Evolutionary conservation across 805 yeast genomes (phyloP).

Genomic region (Nakazawaea pomicola): DNA sequence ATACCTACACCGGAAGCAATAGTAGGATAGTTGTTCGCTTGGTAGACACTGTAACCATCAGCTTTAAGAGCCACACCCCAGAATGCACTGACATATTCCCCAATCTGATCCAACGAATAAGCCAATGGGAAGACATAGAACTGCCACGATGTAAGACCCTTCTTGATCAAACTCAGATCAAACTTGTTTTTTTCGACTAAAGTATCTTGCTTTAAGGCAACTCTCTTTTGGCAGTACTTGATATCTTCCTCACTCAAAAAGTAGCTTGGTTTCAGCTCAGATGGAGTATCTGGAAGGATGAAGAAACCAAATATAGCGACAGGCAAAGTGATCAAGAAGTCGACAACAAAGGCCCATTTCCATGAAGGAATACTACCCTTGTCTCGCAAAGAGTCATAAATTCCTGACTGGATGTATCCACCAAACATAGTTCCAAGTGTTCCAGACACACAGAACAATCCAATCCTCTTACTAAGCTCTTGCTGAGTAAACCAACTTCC

Average conservation of each 20-base stretch:
- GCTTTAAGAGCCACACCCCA: conserved; percentile 43
- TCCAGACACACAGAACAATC: conserved; percentile 57
- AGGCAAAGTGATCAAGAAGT: conserved; percentile 53
- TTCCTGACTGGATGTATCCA: conserved; percentile 57
- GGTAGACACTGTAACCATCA: conserved; percentile 36
- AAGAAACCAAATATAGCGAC: conserved; percentile 54
- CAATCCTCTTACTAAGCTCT: conserved; percentile 56
- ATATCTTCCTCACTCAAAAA: conserved; percentile 37
- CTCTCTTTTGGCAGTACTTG: conserved; percentile 35
- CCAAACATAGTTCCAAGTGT: conserved; percentile 56
- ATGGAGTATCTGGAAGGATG: conserved; percentile 58
- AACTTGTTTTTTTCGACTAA: conserved; percentile 14
- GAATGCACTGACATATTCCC: conserved; percentile 44
- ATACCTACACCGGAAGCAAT: conserved; percentile 49
- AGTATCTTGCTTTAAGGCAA: conserved; percentile 27
- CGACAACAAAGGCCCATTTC: conserved; percentile 72
- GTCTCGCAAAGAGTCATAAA: conserved; percentile 43
- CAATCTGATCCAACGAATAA: conserved; percentile 18
- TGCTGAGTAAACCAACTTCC: conserved; percentile 53
- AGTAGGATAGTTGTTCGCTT: conserved; percentile 49
- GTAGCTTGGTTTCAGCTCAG: conserved; percentile 19
- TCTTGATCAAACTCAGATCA: conserved; percentile 30
- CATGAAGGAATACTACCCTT: conserved; percentile 53
- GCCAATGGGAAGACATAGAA: conserved; percentile 33
- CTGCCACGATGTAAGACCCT: conserved; percentile 50